Evolutionary conservation across 1,284 basidiomycete genomes (phyloP), one percentile per base, ranked within the genome.

Genomic region (Ustilago nuda): DNA sequence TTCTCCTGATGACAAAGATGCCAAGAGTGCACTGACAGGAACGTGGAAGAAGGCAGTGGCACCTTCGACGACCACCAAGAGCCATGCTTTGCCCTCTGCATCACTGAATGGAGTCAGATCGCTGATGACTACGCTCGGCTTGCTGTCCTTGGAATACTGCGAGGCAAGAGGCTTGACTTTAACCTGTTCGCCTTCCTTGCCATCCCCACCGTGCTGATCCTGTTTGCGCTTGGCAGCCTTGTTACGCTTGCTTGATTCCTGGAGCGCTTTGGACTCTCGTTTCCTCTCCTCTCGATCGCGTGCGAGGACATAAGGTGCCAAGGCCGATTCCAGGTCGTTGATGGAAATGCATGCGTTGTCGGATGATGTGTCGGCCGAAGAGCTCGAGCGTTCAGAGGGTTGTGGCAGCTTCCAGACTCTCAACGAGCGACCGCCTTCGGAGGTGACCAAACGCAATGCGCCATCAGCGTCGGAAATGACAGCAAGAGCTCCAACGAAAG

Each of bases 51-150:
- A 73, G 8, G 79, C 78, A 11, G 73, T 75, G 2, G 82, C 80
- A 3, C 82, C 82, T 48, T 83, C 79, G 15, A 78, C 66, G 8
- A 79, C 69, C 15, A 82, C 43, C 36, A 83, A 57, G 12, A 83
- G 53, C 69, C 66, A 68, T 19, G 46, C 35, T 30, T 64, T 48
- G 13, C 61, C 72, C 13, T 72, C 48, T n/a, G 65, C 50, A 19
- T 69, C 68, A 4, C n/a, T 39, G 59, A 79, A 78, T 6, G 61
- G 68, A 32, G 67, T 32, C 5, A 83, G 62, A 45, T 65, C 55
- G 23, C 78, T 76, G 43, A 83, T 79, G 50, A 79, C 79, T 2
- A 80, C 55, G 15, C 66, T 60, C 2, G 77, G 69, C 56, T 64
- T 62, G 57, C 56, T 72, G 7, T 70, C 72, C 57, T 66, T 72